Evolutionary conservation across 2,329 filamentous ascomycete genomes (phyloP), one percentile per base, ranked within the genome.

Genomic region (Ophiostoma sp.): DNA sequence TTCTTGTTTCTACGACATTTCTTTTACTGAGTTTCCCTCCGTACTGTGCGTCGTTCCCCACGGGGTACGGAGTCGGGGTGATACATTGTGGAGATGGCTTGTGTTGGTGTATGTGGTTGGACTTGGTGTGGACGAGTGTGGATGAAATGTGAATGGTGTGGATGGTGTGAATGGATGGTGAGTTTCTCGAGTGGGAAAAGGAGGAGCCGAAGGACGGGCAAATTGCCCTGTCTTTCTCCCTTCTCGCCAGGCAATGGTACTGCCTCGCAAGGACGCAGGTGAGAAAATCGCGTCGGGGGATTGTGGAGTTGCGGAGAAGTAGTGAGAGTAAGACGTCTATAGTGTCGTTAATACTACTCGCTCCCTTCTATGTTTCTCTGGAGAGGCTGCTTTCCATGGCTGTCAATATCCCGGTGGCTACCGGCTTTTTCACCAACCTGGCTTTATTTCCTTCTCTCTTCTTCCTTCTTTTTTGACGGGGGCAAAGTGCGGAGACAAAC

Each of bases 401-500:
- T 55, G 50, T 55, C n/a, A 25, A 59, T 59, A 59, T 59, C 28
- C 55, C 57, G 33, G 57, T 63, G 57, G 33, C 57, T 31, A 39
- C 57, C 57, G 57, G 57, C 33, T 22, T 36, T 63, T 63, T 17
- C 57, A 28, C 11, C 9, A 25, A 31, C 11, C 25, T 25, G 11
- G 25, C 22, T 52, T 52, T 59, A 31, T 33, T 59, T 25, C 55
- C 33, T 39, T 33, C n/a, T 63, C 6, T 17, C 31, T 63, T 59
- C 17, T 59, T 25, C 22, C 2, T 25, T 12, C 5, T 31, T 59
- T 59, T 7, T 33, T n/a, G 48, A 57, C 57, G 28, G 57, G 28
- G 57, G 31, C 57, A 63, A 63, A 63, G 7, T 63, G 57, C 57
- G 57, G 57, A 63, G 57, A 63, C 57, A 36, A 3, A 19, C 19